phyloP scores from a whole-genome alignment of 306 rosid genomes.

The Castanospermum australe region DNA sequence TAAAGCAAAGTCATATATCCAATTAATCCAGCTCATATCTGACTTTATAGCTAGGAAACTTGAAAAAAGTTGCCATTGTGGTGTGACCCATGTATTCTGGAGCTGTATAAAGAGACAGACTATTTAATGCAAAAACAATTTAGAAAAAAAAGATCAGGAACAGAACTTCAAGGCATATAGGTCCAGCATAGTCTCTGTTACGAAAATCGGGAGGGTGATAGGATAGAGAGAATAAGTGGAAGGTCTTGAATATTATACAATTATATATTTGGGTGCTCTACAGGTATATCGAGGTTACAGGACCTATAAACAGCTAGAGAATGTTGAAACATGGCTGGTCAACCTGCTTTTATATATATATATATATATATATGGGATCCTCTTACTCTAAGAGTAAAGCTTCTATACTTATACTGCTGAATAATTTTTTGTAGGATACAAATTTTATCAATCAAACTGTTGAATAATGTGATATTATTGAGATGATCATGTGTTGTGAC shows the following conservation, averaged over 20 bases:
- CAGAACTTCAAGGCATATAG: conserved; percentile 10
- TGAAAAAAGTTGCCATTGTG: not conserved
- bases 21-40: not conserved
- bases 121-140: not conserved
- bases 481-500: no score
- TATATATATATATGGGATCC: no score
- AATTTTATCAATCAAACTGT: no score
- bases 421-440: no score
- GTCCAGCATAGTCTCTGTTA: not conserved
- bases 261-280: not conserved
- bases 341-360: no score
- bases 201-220: not conserved
- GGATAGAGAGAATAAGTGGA: not conserved
- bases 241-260: not conserved
- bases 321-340: no score
- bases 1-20: conserved; percentile 10
- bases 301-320: no score
- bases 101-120: not conserved
- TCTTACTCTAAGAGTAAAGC: no score
- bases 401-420: no score
- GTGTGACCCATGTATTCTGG: not conserved
- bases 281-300: no score
- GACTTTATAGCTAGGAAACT: not conserved
- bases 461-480: no score
- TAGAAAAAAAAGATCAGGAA: not conserved